Evolutionary conservation across 164 flowering plant species (phyloP).

Genomic region (Dillenia turbinata): DNA sequence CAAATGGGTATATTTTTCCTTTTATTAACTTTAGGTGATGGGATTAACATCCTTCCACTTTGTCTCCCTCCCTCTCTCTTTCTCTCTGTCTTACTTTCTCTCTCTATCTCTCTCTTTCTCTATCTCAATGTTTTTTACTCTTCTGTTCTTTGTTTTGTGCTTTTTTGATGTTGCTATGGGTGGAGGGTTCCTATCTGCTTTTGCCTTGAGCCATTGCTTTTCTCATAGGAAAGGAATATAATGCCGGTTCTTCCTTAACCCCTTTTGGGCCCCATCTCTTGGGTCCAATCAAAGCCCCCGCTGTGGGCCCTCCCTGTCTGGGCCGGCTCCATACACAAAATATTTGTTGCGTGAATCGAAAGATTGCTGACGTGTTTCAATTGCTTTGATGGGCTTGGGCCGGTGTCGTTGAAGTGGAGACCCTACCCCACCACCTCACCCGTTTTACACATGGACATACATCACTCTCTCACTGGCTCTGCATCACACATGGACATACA

Average conservation of each 20-base stretch:
- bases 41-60: conserved; percentile 44
- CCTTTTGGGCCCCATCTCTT: conserved; percentile 32
- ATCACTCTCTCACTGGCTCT: conserved; percentile 8
- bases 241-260: conserved; percentile 33
- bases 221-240: conserved; percentile 52
- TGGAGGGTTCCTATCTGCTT: conserved; percentile 52
- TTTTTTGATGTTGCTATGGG: conserved; percentile 25
- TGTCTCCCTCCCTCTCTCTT: conserved; percentile 19
- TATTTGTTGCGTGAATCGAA: conserved; percentile 42
- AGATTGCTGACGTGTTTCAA: conserved; percentile 29
- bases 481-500: conserved; percentile 1
- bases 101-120: not conserved
- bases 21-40: conserved; percentile 18
- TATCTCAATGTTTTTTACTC: not conserved
- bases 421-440: conserved; percentile 39
- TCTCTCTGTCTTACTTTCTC: not conserved
- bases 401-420: conserved; percentile 57
- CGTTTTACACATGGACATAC: conserved; percentile 14
- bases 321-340: conserved; percentile 24
- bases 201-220: conserved; percentile 48
- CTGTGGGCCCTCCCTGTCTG: conserved; percentile 38
- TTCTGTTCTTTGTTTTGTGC: not conserved
- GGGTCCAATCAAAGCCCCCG: conserved; percentile 25
- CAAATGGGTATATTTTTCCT: conserved; percentile 32
- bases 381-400: conserved; percentile 34